A percentile compares a stretch with the other conserved stretches of the same genome.
phyloP scores from a whole-genome alignment of 139 green algal genomes.

The Tetradesmus obliquus region DNA sequence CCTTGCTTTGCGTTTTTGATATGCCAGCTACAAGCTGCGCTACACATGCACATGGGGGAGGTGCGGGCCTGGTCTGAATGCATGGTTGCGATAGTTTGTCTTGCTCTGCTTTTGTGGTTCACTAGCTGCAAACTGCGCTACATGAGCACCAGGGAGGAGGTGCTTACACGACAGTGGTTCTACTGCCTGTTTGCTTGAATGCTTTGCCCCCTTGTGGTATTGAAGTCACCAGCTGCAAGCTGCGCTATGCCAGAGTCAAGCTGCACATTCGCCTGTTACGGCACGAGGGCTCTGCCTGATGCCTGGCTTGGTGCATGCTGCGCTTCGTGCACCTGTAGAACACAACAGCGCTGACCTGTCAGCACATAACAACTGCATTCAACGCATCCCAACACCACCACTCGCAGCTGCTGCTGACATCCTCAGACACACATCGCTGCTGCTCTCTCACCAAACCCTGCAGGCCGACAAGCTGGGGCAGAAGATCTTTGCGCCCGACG shows the following conservation, averaged over 20 bases:
- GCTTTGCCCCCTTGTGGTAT: no score
- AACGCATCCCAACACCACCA: neutral
- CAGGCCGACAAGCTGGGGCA: constrained; percentile 1
- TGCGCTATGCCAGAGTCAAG: no score
- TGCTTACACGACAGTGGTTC: no score
- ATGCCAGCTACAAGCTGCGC: neutral
- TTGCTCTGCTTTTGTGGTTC: neutral
- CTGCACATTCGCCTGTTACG: neutral
- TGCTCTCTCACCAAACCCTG: neutral
- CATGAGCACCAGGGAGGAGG: no score
- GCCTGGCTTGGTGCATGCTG: neutral
- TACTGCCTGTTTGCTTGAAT: no score
- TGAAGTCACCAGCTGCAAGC: no score
- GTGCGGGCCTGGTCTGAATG: neutral
- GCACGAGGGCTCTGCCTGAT: neutral
- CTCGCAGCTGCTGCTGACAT: neutral
- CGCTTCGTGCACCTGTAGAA: neutral
- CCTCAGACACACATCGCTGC: neutral
- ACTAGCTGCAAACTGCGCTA: neutral
- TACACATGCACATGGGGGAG: neutral
- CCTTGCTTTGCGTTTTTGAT: neutral
- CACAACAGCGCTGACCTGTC: neutral
- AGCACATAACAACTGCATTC: neutral
- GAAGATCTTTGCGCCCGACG: neutral
- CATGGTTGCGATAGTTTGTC: neutral